Evolutionary conservation across 2,329 filamentous ascomycete species (phyloP).

Genomic region (Fusarium sterilihyphosum): DNA sequence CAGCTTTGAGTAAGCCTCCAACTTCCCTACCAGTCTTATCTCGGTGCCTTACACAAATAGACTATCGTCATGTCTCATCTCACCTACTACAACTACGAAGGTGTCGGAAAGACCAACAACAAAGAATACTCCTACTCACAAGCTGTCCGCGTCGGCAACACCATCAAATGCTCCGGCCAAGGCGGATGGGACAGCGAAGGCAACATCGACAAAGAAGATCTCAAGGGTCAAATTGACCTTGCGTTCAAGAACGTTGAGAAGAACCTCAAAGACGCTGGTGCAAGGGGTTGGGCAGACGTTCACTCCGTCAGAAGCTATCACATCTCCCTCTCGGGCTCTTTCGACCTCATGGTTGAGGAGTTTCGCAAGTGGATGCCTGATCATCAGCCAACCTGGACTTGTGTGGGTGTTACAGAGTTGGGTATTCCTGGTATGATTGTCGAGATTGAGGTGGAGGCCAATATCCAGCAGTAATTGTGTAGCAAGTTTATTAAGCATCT

Average conservation of each 20-base stretch:
- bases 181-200: constrained; percentile 37
- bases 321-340: constrained; percentile 51
- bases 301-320: constrained; percentile 59
- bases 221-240: constrained; percentile 58
- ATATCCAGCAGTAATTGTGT: constrained; percentile 1
- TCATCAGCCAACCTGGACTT: constrained; percentile 65
- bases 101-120: constrained; percentile 42
- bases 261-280: constrained; percentile 61
- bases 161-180: constrained; percentile 38
- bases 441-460: constrained; percentile 67
- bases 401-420: constrained; percentile 59
- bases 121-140: constrained; percentile 39
- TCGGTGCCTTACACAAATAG: background rate
- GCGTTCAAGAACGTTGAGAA: constrained; percentile 68
- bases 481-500: background rate
- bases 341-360: constrained; percentile 56
- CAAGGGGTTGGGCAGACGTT: constrained; percentile 66
- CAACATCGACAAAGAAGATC: constrained; percentile 45
- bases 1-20: background rate
- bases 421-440: constrained; percentile 63
- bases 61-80: constrained; percentile 44
- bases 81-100: constrained; percentile 48
- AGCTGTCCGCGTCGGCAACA: constrained; percentile 34
- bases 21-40: too few relatives aligned
- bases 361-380: constrained; percentile 62